Conservation (phyloP, 495 filamentous ascomycete species). For the Penicillium crystallinum region DNA sequence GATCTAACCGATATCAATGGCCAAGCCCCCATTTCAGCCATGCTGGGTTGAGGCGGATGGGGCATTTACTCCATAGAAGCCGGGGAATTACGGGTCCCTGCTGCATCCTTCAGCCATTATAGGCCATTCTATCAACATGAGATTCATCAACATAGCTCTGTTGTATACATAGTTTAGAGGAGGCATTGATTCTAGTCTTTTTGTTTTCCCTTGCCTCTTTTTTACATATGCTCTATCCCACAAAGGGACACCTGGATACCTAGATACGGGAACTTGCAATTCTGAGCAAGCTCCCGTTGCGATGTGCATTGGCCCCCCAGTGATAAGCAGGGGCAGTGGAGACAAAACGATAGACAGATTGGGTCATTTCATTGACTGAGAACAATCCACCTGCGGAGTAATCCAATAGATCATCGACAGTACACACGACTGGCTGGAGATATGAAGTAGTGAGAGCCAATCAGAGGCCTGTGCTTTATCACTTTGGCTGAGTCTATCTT, state of each 20-base stretch:
- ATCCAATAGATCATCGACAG: not conserved
- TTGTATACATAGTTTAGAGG: too few species aligned
- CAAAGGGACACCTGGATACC: too few species aligned
- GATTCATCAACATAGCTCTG: not conserved
- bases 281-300: not conserved
- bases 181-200: too few species aligned
- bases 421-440: slow-evolving; percentile 26
- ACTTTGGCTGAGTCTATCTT: not conserved
- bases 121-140: not conserved
- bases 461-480: slow-evolving; percentile 21
- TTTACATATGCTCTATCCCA: too few species aligned
- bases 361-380: slow-evolving; percentile 5
- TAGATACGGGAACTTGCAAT: not conserved
- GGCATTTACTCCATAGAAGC: slow-evolving; percentile 8
- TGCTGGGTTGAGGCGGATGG: slow-evolving; percentile 4
- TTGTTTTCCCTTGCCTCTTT: too few species aligned
- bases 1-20: slow-evolving; percentile 16
- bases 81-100: slow-evolving; percentile 23
- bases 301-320: not conserved
- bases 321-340: not conserved
- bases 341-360: slow-evolving; percentile 3
- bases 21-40: slow-evolving; percentile 18
- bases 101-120: not conserved
- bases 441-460: slow-evolving; percentile 22
- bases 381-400: not conserved